Evolutionary conservation across 148 eudicot species (phyloP).

Genomic region (Dysphania ambrosioides): DNA sequence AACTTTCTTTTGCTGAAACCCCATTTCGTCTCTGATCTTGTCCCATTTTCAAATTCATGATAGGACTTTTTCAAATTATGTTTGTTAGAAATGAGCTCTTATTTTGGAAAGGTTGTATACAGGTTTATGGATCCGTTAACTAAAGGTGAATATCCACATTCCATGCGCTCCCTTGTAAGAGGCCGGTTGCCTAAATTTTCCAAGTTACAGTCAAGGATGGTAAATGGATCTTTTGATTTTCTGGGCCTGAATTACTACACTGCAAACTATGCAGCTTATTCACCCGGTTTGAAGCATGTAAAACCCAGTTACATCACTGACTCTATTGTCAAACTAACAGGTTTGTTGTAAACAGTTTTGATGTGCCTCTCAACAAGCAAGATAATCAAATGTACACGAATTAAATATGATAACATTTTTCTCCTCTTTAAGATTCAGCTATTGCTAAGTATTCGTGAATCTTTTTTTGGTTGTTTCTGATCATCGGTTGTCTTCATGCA

Average conservation of each 20-base stretch:
- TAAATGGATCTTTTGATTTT: slow-evolving; percentile 47
- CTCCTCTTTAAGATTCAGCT: not conserved
- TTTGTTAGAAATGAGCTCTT: not conserved
- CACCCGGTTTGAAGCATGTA: slow-evolving; percentile 20
- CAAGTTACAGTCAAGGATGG: slow-evolving; percentile 23
- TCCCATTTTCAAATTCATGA: slow-evolving; percentile 35
- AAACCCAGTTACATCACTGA: slow-evolving; percentile 43
- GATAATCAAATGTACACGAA: not conserved
- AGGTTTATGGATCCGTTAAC: slow-evolving; percentile 55
- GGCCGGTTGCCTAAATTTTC: slow-evolving; percentile 45
- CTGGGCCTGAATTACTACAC: slow-evolving; percentile 57
- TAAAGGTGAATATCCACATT: slow-evolving; percentile 44
- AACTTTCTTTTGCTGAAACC: not conserved
- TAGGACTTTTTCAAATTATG: not conserved
- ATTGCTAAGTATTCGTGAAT: not conserved
- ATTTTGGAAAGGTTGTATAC: not conserved
- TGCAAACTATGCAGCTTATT: slow-evolving; percentile 40
- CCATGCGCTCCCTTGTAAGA: slow-evolving; percentile 36
- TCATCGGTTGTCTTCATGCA: not conserved
- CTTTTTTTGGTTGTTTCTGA: not conserved
- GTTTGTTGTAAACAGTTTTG: slow-evolving; percentile 29
- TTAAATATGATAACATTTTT: not conserved
- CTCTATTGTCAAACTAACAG: slow-evolving; percentile 25
- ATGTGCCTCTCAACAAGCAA: not conserved
- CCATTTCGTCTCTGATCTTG: slow-evolving; percentile 36